Evolutionary conservation across 2,329 filamentous ascomycete genomes (phyloP), one percentile per base, ranked within the genome.

Genomic region (Fusarium temperatum): DNA sequence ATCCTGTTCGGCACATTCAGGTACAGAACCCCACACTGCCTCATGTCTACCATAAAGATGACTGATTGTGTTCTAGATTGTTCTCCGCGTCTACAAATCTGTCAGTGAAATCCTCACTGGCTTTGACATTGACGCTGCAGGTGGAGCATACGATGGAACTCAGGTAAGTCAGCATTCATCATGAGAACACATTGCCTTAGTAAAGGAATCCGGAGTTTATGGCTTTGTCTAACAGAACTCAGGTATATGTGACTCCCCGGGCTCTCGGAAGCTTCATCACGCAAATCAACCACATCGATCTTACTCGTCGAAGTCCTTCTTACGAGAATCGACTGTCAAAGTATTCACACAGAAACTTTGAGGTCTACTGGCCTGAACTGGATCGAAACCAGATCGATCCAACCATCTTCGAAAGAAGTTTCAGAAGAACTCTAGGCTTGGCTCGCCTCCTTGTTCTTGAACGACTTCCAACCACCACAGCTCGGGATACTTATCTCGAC

Each of bases 281-380:
- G 1, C 94, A 97, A 81, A 87, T 90, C 79, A 97, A 97, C 77
- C 91, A 91, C 7, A 87, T 97, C 68, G 94, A 97, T 78, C 86
- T 97, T 41, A 91, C 89, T 8, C 89, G 94, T 26, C 90, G 94
- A 47, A 96, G 93, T 24, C 94, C 94, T 1, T 96, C 94, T 0
- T 97, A 97, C 75, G 94, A 97, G 79, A 97, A 94, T 74, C 91
- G 94, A 15, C 87, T 97, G 18, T 94, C 93, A 22, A 97, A 97
- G 81, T 96, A 97, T 81, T 93, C 92, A 20, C 93, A 93, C 78
- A 87, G 94, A 48, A 93, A 94, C 22, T 97, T 97, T 73, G 94
- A 97, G 81, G 89, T 96, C 1, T 92, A 93, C 80, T 97, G 93
- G 91, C 88, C 92, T 3, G 86, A 90, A 15, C 85, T 97, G 20